Base-by-base conservation (phyloP, 225 moss, liverwort and hornwort species). In the Pleurozium schreberi region DNA sequence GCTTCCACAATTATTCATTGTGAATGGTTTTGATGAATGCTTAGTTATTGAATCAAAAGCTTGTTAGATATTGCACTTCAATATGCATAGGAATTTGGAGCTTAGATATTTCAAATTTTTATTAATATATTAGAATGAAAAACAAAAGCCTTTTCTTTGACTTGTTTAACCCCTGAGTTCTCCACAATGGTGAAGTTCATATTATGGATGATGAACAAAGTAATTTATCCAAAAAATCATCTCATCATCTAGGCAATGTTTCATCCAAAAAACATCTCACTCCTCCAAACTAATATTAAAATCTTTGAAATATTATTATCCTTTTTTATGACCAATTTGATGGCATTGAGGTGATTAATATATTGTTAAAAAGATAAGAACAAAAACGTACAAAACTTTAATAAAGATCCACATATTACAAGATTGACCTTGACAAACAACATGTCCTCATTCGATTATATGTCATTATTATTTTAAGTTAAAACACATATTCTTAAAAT, bases 1-100 rank as follows among this genome's bases (percentile, higher is more conserved):
- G 0, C 34, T 52, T 34, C 2, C 0, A 52, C 14, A 76, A 52
- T 34, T 52, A 75, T 1, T 0, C 0, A 21, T 0, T 75, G 0
- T 50, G 3, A 34, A 50, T 22, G 50, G 12, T 34, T 21, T 75
- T 50, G 5, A 34, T 75, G 13, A 50, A 21, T 34, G 49, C 4
- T 50, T 34, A 20, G 8, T 22, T 5, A 34, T 34, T 20, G 8
- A 50, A 4, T 13, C 8, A 8, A 50, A 34, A 33, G 1, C 8
- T 50, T 50, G 14, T 52, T 34, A 34, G 3, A 21, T 34, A 18
- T 50, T 34, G 50, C 1, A 52, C 13, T 75, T 75, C n/a, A n/a
- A n/a, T n/a, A n/a, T 31, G 4, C 5, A 17, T 45, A 17, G 30
- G 10, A 28, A 71, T 43, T 28, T 16, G 6, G 27, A 47, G 9